Conservation (phyloP, 2,329 filamentous ascomycete species). For the Hypoxylon sp. region DNA sequence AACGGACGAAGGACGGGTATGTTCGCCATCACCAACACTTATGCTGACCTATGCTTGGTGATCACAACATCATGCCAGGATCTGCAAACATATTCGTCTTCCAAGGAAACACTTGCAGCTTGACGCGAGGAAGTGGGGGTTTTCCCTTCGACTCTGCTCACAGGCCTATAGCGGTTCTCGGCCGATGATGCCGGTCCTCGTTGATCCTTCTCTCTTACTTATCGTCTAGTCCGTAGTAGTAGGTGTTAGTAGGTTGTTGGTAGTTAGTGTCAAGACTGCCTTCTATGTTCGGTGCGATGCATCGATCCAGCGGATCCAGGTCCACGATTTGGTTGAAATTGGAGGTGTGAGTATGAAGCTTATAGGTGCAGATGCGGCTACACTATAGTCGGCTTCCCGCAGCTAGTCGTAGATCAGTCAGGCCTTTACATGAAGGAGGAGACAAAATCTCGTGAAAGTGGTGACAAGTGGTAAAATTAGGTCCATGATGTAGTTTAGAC, state of each 20-base stretch:
- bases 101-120: constrained; percentile 38
- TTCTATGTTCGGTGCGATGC: constrained; percentile 32
- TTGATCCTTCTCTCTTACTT: constrained; percentile 15
- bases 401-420: constrained; percentile 31
- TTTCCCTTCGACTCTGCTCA: constrained; percentile 15
- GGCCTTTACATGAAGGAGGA: background rate
- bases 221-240: constrained; percentile 1
- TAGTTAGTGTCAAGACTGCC: constrained; percentile 2
- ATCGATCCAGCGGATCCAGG: constrained; percentile 29
- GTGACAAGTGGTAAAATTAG: background rate
- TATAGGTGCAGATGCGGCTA: constrained; percentile 28
- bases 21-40: constrained; percentile 29
- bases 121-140: constrained; percentile 39
- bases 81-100: constrained; percentile 37
- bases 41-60: constrained; percentile 22
- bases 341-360: constrained; percentile 24
- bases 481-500: background rate
- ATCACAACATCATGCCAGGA: constrained; percentile 41
- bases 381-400: constrained; percentile 27
- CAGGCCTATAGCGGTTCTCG: constrained; percentile 31
- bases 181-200: constrained; percentile 31
- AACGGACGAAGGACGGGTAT: constrained; percentile 16
- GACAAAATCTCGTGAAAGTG: no score
- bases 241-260: constrained; percentile 17
- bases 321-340: constrained; percentile 26